A percentile compares a stretch with the other conserved stretches of the same genome.
These are phyloP conservation scores for Phylloporus sp. DNA, from an alignment of 768 basidiomycete genomes.

Conservation along the genomic window DNA sequence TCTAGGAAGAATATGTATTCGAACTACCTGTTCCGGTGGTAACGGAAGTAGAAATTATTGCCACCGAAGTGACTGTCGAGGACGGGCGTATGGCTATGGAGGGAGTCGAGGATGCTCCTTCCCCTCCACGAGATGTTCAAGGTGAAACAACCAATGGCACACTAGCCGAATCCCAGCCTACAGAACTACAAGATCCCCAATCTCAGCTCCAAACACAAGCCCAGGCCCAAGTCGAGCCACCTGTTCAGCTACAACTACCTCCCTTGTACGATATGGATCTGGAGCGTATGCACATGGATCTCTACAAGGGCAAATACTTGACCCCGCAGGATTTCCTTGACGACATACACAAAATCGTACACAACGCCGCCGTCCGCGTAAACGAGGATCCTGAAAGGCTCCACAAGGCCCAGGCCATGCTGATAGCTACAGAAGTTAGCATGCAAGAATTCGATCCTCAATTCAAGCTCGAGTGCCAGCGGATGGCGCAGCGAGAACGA, in stretches of 20 bases:
- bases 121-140: slow-evolving; percentile 18
- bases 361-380: slow-evolving; percentile 59
- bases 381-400: slow-evolving; percentile 70
- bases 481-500: slow-evolving; percentile 77
- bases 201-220: slow-evolving; percentile 36
- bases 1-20: slow-evolving; percentile 74
- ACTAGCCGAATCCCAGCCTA: slow-evolving; percentile 13
- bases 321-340: slow-evolving; percentile 86
- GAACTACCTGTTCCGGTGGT: slow-evolving; percentile 32
- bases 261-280: slow-evolving; percentile 83
- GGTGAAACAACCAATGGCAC: slow-evolving; percentile 42
- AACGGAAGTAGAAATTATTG: slow-evolving; percentile 33
- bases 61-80: slow-evolving; percentile 37
- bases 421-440: slow-evolving; percentile 79
- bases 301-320: slow-evolving; percentile 83
- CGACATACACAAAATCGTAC: slow-evolving; percentile 76
- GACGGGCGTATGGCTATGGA: slow-evolving; percentile 43
- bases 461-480: slow-evolving; percentile 78
- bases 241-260: slow-evolving; percentile 36
- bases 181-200: slow-evolving; percentile 26
- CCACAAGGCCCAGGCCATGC: slow-evolving; percentile 84
- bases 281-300: slow-evolving; percentile 81
- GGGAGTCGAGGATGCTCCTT: slow-evolving; percentile 33
- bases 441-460: slow-evolving; percentile 80
- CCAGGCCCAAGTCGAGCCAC: slow-evolving; percentile 35